Percentiles rank a stretch among this genome's conserved stretches.
These are phyloP conservation scores for Sugiyamaella americana DNA, from an alignment of 805 yeast species.

Conservation along the genomic window DNA sequence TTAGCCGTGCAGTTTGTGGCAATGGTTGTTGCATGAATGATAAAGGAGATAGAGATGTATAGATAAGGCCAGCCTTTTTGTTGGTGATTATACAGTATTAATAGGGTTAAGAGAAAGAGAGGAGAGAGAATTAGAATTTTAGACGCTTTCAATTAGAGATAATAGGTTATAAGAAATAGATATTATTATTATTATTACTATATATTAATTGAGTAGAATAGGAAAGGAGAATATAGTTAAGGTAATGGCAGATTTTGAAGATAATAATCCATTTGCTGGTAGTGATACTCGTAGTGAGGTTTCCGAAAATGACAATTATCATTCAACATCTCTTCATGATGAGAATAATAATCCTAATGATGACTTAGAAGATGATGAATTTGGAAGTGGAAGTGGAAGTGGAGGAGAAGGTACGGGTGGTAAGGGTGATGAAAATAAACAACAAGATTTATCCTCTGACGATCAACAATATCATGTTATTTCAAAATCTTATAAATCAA, in stretches of 20 bases:
- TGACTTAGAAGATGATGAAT: slow-evolving; percentile 4
- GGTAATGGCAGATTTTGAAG: slow-evolving; percentile 35
- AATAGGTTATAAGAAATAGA: too few relatives aligned
- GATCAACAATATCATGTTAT: too few relatives aligned
- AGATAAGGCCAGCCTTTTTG: too few relatives aligned
- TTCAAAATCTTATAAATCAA: slow-evolving; percentile 21
- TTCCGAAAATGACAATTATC: background rate
- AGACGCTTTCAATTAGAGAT: too few relatives aligned
- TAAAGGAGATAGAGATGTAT: too few relatives aligned
- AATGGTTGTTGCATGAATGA: too few relatives aligned
- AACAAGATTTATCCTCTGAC: too few relatives aligned
- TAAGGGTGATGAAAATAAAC: background rate
- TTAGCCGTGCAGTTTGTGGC: too few relatives aligned
- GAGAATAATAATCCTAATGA: background rate
- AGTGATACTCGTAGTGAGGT: slow-evolving; percentile 20
- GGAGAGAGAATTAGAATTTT: too few relatives aligned
- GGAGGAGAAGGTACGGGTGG: background rate
- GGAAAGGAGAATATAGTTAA: background rate
- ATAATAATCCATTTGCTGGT: slow-evolving; percentile 41
- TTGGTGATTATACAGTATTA: too few relatives aligned
- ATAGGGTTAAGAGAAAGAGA: too few relatives aligned
- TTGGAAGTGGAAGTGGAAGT: background rate
- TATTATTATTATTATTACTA: too few relatives aligned
- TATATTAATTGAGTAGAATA: background rate
- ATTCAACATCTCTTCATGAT: background rate